A percentile compares a stretch with the other conserved stretches of the same genome.
These are phyloP conservation scores for Hyaloperonospora arabidopsidis DNA, from an alignment of 352 stramenopile genomes.

Conservation along the genomic window DNA sequence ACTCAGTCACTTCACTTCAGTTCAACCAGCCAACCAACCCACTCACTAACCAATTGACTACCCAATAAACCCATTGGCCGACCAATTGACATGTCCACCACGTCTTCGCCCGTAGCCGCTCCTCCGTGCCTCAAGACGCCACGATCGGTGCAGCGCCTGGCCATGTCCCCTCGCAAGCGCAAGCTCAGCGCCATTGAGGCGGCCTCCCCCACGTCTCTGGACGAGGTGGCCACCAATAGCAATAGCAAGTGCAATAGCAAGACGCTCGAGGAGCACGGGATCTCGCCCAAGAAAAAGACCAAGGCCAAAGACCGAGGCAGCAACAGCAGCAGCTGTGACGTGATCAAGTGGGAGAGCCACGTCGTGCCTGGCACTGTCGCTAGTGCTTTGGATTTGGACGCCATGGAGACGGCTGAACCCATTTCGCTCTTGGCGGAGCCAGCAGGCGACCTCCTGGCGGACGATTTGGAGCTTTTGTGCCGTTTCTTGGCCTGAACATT, in stretches of 20 bases:
- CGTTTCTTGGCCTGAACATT: conserved; percentile 32
- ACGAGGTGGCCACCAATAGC: conserved; percentile 17
- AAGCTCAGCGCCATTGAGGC: conserved; percentile 27
- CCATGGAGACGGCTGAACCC: conserved; percentile 12
- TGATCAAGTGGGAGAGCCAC: conserved; percentile 31
- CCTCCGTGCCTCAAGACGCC: conserved; percentile 13
- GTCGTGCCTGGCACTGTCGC: conserved; percentile 19
- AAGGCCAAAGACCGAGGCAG: conserved; percentile 18
- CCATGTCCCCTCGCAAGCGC: conserved; percentile 40
- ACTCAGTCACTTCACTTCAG: neutral
- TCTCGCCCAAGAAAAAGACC: conserved; percentile 45
- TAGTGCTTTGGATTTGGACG: conserved; percentile 18
- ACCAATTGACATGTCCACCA: conserved; percentile 9
- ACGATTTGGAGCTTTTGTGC: conserved; percentile 39
- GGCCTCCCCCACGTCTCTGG: conserved; percentile 31
- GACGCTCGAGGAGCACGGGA: conserved; percentile 22
- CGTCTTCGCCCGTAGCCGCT: conserved; percentile 9
- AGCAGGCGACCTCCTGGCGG: conserved; percentile 17
- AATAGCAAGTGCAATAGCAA: neutral
- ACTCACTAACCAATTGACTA: too few relatives aligned
- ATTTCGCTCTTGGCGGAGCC: conserved; percentile 22
- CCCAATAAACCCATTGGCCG: neutral
- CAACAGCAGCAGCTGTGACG: conserved; percentile 3
- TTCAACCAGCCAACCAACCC: too few relatives aligned
- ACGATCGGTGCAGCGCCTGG: conserved; percentile 36